Percentiles rank a stretch among this genome's conserved stretches.
These are phyloP conservation scores for Taphrina confusa DNA, from an alignment of 1,139 yeast species.

Conservation along the genomic window DNA sequence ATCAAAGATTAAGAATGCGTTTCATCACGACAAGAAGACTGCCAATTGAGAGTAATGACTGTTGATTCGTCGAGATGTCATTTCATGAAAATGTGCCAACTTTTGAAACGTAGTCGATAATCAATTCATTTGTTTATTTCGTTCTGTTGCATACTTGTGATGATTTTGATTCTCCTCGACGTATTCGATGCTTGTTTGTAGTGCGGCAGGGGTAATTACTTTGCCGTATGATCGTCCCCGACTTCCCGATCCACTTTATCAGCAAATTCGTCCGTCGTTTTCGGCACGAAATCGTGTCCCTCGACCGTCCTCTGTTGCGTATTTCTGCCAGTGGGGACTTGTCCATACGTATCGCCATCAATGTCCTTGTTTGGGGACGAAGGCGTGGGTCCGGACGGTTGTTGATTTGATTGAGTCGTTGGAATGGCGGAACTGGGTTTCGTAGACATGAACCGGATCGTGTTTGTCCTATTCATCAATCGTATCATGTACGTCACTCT, in stretches of 20 bases:
- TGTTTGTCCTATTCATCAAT: too few relatives aligned
- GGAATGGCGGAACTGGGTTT: constrained; percentile 20
- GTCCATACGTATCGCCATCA: constrained; percentile 17
- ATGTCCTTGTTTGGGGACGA: neutral
- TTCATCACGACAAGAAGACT: constrained; percentile 11
- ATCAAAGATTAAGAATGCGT: constrained; percentile 1
- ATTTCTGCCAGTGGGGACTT: constrained; percentile 9
- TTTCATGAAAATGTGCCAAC: too few relatives aligned
- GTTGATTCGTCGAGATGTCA: too few relatives aligned
- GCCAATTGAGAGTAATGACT: too few relatives aligned
- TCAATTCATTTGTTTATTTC: too few relatives aligned
- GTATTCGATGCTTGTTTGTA: too few relatives aligned
- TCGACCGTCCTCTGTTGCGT: neutral
- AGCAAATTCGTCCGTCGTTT: constrained; percentile 10
- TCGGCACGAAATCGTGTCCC: neutral
- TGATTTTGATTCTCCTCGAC: too few relatives aligned
- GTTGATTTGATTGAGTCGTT: constrained; percentile 11
- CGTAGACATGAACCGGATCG: too few relatives aligned
- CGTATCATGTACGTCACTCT: too few relatives aligned
- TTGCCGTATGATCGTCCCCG: constrained; percentile 15
- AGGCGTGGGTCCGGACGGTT: constrained; percentile 10
- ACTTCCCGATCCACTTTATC: constrained; percentile 8
- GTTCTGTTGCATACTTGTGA: too few relatives aligned
- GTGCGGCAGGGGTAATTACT: too few relatives aligned
- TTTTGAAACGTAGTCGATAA: too few relatives aligned